phyloP scores from a whole-genome alignment of 306 rosid genomes.

The Vigna trinervia region DNA sequence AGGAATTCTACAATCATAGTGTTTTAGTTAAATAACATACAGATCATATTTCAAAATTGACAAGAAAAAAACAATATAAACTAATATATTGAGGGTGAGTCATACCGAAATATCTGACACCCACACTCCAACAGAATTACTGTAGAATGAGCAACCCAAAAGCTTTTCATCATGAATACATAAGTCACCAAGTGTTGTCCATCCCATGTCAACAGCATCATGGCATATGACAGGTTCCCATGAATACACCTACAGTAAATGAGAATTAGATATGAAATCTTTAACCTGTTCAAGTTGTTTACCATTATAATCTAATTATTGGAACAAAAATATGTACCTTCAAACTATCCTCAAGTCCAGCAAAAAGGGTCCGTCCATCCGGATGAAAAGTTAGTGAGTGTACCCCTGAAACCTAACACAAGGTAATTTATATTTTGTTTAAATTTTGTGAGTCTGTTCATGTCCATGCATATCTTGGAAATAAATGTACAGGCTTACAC shows the following conservation, averaged over 20 bases:
- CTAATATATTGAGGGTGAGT: constrained; percentile 10
- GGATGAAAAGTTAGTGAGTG: constrained; percentile 77
- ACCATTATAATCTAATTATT: constrained; percentile 5
- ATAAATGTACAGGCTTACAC: constrained; percentile 25
- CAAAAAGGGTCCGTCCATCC: constrained; percentile 75
- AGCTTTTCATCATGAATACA: constrained; percentile 80
- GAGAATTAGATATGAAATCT: constrained; percentile 27
- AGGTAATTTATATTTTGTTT: constrained; percentile 1
- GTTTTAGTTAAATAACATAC: constrained; percentile 15
- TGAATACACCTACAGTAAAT: constrained; percentile 65
- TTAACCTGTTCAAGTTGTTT: not conserved
- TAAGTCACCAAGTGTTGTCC: constrained; percentile 75
- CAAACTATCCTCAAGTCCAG: constrained; percentile 77
- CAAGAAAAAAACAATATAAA: not conserved
- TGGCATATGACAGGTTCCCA: constrained; percentile 86
- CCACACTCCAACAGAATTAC: constrained; percentile 80
- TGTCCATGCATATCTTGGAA: not conserved
- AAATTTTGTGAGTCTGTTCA: not conserved
- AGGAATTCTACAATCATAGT: constrained; percentile 9
- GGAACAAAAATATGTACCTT: constrained; percentile 56
- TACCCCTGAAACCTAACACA: constrained; percentile 70
- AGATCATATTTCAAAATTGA: not conserved
- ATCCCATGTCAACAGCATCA: constrained; percentile 74
- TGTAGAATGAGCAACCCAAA: constrained; percentile 75
- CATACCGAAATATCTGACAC: constrained; percentile 72